Evolutionary conservation across 768 basidiomycete species (phyloP), one percentile per base, ranked within the genome.

Genomic region (Hirschioporus abietinus): DNA sequence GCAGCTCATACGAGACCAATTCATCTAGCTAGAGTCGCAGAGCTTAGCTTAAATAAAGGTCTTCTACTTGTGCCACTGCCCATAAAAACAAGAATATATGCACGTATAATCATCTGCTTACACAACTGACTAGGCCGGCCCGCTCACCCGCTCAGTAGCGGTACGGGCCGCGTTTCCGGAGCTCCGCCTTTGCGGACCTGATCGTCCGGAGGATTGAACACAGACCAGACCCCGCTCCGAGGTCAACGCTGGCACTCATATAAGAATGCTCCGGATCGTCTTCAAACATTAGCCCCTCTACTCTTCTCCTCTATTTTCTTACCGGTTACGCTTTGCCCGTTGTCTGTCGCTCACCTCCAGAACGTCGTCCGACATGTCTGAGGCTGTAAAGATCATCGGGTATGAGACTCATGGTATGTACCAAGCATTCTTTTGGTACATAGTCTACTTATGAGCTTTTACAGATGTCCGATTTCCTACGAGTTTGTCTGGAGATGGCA

Each of bases 381-480:
- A 52, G 42, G 42, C 42, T 12, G 42, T 52, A 20, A 52, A 52
- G 42, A 88, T 89, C 68, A 85, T 83, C 7, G 81, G 78, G 63
- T 88, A 80, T 68, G 81, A 86, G 71, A 86, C 81, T 8, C 86
- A 87, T 71, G 88, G 88, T 84, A 65, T 64, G 78, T 74, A 15
- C 35, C 61, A 27, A 64, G 34, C 36, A 6, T 42, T 58, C 7
- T 10, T 52, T 9, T 24, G 35, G 25, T 25, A 24, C 5, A 30
- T 63, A 59, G n/a, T 58, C 23, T 62, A 42, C 36, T 64, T 71
- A 26, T 30, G 57, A 61, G 42, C 1, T 62, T 42, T 60, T 30
- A 61, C 68, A 95, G 94, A 96, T 79, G 86, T 96, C 64, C 89
- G 95, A 59, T 97, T 95, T 79, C 95, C 95, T 10, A 97, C 95